Conservation (phyloP, 2,329 filamentous ascomycete species). For the Sporothrix phasma region DNA sequence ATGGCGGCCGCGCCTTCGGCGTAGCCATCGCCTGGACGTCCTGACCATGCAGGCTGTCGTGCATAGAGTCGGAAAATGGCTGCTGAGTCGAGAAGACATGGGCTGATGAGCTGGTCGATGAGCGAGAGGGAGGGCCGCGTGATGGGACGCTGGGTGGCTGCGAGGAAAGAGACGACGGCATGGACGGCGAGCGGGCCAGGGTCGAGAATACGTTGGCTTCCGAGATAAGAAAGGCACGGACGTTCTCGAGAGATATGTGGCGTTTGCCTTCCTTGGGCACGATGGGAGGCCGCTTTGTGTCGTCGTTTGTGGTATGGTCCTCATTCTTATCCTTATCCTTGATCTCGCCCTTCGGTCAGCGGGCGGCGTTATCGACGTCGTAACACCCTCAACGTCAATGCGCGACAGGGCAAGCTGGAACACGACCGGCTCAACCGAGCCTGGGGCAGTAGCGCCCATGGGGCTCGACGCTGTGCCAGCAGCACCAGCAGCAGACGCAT, state of each 20-base stretch:
- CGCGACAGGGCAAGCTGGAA: conserved; percentile 55
- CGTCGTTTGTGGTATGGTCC: neutral
- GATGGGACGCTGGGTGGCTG: conserved; percentile 27
- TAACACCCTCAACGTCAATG: conserved; percentile 59
- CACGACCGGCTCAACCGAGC: conserved; percentile 46
- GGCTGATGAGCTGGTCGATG: conserved; percentile 13
- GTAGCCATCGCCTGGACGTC: neutral
- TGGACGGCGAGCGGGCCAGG: conserved; percentile 46
- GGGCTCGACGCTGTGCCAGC: neutral
- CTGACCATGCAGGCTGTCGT: neutral
- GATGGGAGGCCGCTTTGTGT: conserved; percentile 24
- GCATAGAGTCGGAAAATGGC: neutral
- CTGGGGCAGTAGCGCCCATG: conserved; percentile 18
- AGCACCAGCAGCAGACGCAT: conserved; percentile 27
- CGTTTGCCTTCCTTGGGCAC: conserved; percentile 53
- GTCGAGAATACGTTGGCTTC: conserved; percentile 57
- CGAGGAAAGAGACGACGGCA: conserved; percentile 46
- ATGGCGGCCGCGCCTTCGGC: conserved; percentile 22
- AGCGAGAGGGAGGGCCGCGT: conserved; percentile 21
- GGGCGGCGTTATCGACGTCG: conserved; percentile 23
- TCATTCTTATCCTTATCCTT: neutral
- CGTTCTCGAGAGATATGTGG: conserved; percentile 51
- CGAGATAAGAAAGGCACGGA: conserved; percentile 56
- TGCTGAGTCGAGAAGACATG: neutral
- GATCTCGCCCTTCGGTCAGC: conserved; percentile 18